phyloP scores from a whole-genome alignment of 108 stramenopile species.

The Cylindrotheca closterium region DNA sequence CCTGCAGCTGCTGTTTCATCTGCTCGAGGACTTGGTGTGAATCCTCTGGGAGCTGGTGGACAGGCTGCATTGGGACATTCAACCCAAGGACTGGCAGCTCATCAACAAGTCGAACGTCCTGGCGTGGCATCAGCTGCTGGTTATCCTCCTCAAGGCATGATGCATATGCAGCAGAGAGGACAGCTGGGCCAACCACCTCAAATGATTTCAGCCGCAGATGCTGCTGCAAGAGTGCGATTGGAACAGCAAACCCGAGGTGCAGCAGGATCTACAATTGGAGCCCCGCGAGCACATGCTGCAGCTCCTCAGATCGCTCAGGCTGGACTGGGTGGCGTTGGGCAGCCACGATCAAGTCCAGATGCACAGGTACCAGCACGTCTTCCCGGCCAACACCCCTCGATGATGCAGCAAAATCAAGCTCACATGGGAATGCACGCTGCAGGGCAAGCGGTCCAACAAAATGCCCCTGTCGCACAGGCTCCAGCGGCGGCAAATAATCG shows the following conservation, averaged over 20 bases:
- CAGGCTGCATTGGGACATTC: constrained; percentile 13
- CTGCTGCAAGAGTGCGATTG: background rate
- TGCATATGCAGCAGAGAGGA: constrained; percentile 21
- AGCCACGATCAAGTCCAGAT: background rate
- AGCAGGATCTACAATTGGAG: too few species aligned
- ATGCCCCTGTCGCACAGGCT: background rate
- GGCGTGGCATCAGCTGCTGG: background rate
- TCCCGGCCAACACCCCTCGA: constrained; percentile 3
- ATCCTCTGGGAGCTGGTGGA: constrained; percentile 22
- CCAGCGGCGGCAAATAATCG: constrained; percentile 12
- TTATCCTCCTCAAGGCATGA: constrained; percentile 2
- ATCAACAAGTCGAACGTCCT: constrained; percentile 1
- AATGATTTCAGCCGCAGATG: background rate
- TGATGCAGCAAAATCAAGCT: constrained; percentile 26
- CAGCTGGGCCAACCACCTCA: constrained; percentile 22
- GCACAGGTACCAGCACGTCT: background rate
- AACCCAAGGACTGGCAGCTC: constrained; percentile 1
- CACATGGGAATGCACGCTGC: constrained; percentile 6
- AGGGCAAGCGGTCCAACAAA: background rate
- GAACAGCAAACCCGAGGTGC: constrained; percentile 3
- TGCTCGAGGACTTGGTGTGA: constrained; percentile 12
- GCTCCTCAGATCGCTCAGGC: background rate
- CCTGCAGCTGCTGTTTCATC: constrained; percentile 30
- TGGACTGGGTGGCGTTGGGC: background rate
- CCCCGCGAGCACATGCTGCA: background rate